Conservation (phyloP, 2,329 filamentous ascomycete genomes). For the Talaromyces sp. region DNA sequence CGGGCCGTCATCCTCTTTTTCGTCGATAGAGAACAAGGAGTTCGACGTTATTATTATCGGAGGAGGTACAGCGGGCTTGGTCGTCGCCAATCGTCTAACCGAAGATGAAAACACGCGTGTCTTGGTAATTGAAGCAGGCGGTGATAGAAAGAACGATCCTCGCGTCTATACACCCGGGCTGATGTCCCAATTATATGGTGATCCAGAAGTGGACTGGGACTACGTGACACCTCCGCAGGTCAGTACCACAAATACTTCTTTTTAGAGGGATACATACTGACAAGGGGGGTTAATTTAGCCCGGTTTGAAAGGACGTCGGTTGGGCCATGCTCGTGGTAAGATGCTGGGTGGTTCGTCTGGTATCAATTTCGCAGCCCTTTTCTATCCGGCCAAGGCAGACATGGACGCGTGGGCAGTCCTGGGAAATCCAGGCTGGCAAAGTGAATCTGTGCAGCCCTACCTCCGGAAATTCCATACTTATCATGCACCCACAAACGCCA, state of each 20-base stretch:
- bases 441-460: conserved; percentile 9
- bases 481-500: neutral
- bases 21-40: neutral
- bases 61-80: conserved; percentile 50
- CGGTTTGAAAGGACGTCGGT: conserved; percentile 14
- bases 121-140: conserved; percentile 14
- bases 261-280: neutral
- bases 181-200: conserved; percentile 4
- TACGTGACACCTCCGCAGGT: conserved; percentile 14
- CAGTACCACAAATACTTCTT: neutral
- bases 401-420: conserved; percentile 35
- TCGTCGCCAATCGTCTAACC: conserved; percentile 37
- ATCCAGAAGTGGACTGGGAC: conserved; percentile 16
- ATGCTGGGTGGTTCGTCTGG: conserved; percentile 15
- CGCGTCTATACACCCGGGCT: conserved; percentile 12
- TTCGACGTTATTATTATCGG: conserved; percentile 42
- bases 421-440: conserved; percentile 22
- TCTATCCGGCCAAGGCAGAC: conserved; percentile 25
- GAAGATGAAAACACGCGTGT: conserved; percentile 30
- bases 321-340: conserved; percentile 15
- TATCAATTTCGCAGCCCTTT: conserved; percentile 11
- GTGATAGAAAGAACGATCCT: conserved; percentile 14
- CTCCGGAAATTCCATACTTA: conserved; percentile 9
- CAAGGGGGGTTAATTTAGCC: conserved; percentile 4
- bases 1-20: neutral